Evolutionary conservation across 306 rosid species (phyloP).

Genomic region (Prunus persica): DNA sequence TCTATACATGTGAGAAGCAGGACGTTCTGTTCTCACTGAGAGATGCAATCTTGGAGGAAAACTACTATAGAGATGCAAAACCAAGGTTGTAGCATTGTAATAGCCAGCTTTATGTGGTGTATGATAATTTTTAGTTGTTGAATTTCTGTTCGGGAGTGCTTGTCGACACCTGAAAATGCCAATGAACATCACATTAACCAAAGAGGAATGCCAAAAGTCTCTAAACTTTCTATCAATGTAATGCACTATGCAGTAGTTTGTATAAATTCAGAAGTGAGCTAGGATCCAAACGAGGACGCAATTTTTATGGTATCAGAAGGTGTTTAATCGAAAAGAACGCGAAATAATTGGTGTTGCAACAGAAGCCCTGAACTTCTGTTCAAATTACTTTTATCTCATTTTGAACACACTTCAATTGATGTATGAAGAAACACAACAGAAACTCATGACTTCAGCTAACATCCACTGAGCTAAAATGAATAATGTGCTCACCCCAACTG

Average conservation of each 20-base stretch:
- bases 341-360: neutral
- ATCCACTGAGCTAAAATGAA: neutral
- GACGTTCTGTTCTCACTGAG: conserved; percentile 35
- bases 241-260: neutral
- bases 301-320: neutral
- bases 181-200: conserved; percentile 13
- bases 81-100: conserved; percentile 31
- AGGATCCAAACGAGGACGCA: neutral
- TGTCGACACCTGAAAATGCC: conserved; percentile 56
- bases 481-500: conserved; percentile 75
- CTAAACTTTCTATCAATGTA: neutral
- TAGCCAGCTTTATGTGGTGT: conserved; percentile 26
- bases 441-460: neutral
- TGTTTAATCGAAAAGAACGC: neutral
- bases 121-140: conserved; percentile 36
- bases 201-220: neutral
- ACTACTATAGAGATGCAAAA: conserved; percentile 33
- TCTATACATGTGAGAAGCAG: conserved; percentile 55
- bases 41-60: conserved; percentile 22
- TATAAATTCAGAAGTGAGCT: neutral
- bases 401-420: neutral
- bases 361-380: neutral
- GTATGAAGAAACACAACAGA: neutral
- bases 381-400: neutral
- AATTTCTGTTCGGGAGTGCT: conserved; percentile 75